Conservation (phyloP, 1,139 yeast species). For the Cylindricascospora bacillispora region DNA sequence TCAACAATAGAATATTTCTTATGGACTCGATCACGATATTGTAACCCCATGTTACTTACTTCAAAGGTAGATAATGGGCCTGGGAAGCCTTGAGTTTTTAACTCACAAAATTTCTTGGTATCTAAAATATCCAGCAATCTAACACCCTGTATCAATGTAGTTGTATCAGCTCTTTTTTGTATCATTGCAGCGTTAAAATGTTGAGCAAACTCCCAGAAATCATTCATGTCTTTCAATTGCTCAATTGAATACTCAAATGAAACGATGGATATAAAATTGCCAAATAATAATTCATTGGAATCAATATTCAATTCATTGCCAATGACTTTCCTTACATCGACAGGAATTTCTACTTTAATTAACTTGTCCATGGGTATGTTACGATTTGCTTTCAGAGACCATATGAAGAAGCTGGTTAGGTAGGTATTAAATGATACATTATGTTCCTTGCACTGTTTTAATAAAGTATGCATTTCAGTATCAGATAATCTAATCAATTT, state of each 20-base stretch:
- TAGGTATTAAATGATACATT: conserved; percentile 17
- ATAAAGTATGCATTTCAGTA: conserved; percentile 6
- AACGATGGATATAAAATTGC: not conserved
- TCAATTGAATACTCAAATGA: not conserved
- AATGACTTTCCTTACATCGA: conserved; percentile 16
- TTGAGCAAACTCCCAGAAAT: conserved; percentile 14
- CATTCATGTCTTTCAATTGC: not conserved
- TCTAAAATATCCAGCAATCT: conserved; percentile 19
- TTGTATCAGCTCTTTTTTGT: conserved; percentile 6
- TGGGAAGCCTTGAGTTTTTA: conserved; percentile 8
- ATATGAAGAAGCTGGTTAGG: too few species aligned
- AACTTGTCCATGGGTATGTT: too few species aligned
- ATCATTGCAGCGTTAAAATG: conserved; percentile 6
- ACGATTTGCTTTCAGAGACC: too few species aligned
- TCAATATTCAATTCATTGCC: conserved; percentile 5
- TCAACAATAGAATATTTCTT: conserved; percentile 12
- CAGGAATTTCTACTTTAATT: conserved; percentile 17
- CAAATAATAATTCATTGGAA: not conserved
- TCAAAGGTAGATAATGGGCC: conserved; percentile 21
- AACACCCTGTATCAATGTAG: conserved; percentile 9
- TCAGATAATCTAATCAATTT: conserved; percentile 8
- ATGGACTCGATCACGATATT: conserved; percentile 8
- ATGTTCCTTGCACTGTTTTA: conserved; percentile 12
- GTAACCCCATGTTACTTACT: conserved; percentile 21
- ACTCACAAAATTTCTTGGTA: conserved; percentile 9